Percentiles rank a stretch among this genome's conserved stretches.
Evolutionary conservation across 257 asterid species (phyloP).

Genomic region (Marsdenia floribunda): DNA sequence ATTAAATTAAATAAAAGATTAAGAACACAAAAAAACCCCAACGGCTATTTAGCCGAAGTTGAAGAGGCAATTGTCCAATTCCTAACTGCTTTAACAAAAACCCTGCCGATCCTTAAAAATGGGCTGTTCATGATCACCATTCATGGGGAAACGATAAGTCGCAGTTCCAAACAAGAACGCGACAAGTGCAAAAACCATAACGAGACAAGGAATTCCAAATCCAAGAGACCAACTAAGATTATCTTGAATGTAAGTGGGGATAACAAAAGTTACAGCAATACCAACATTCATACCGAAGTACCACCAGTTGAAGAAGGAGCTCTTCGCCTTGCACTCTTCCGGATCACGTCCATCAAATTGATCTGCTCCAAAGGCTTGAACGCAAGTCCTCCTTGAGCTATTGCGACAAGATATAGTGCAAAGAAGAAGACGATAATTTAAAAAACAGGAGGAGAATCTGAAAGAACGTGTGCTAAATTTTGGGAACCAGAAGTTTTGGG

Average conservation of each 20-base stretch:
- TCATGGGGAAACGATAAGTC: constrained; percentile 26
- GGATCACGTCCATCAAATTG: constrained; percentile 37
- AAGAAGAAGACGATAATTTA: constrained; percentile 32
- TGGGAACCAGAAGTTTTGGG: constrained; percentile 21
- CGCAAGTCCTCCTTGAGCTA: constrained; percentile 44
- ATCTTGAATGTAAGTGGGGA: constrained; percentile 33
- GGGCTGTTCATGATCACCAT: constrained; percentile 16
- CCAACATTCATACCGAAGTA: constrained; percentile 27
- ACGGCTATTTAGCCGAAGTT: too few species aligned
- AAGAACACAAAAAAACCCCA: too few species aligned
- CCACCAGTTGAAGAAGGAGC: too few species aligned
- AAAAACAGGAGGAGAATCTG: constrained; percentile 24
- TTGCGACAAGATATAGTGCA: constrained; percentile 32
- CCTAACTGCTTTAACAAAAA: constrained; percentile 24
- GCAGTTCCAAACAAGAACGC: constrained; percentile 33
- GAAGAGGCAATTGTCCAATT: constrained; percentile 19
- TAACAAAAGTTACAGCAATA: constrained; percentile 6
- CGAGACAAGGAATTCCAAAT: constrained; percentile 34
- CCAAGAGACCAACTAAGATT: constrained; percentile 42
- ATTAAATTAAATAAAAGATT: too few species aligned
- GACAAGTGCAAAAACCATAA: constrained; percentile 28
- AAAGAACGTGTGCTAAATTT: not conserved
- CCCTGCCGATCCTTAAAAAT: constrained; percentile 25
- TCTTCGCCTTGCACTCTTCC: constrained; percentile 27
- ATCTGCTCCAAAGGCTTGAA: constrained; percentile 48